Conservation (phyloP, 1,284 basidiomycete genomes). For the Takashimella tepidaria region DNA sequence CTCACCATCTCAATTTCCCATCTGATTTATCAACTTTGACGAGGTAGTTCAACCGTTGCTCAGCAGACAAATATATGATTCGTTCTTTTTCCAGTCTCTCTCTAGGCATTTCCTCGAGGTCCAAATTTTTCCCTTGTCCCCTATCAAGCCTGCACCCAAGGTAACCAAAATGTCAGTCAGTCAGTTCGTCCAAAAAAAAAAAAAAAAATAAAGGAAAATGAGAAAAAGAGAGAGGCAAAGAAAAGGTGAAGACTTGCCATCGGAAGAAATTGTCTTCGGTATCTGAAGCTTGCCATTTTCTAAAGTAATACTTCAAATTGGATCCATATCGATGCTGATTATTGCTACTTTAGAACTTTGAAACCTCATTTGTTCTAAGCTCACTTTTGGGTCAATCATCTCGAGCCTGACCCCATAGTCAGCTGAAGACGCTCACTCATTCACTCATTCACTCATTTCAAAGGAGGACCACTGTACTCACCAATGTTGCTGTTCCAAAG, state of each 20-base stretch:
- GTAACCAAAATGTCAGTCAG: constrained; percentile 4
- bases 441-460: neutral
- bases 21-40: constrained; percentile 56
- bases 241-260: constrained; percentile 50
- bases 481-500: constrained; percentile 39
- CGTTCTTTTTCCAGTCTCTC: constrained; percentile 63
- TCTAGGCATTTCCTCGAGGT: constrained; percentile 61
- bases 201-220: no score
- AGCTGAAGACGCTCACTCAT: constrained; percentile 1
- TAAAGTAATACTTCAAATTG: constrained; percentile 57
- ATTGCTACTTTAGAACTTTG: neutral
- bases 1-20: constrained; percentile 63
- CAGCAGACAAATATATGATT: constrained; percentile 58
- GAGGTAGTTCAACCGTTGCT: constrained; percentile 68
- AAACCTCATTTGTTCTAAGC: constrained; percentile 56
- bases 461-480: constrained; percentile 10
- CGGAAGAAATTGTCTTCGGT: constrained; percentile 67
- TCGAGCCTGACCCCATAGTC: constrained; percentile 54
- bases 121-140: constrained; percentile 62
- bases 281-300: constrained; percentile 59
- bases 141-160: constrained; percentile 60
- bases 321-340: constrained; percentile 8
- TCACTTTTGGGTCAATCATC: constrained; percentile 67
- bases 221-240: neutral
- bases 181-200: no score